Base-by-base conservation (phyloP, 495 filamentous ascomycete genomes). In the Penicillium simplicissimum region DNA sequence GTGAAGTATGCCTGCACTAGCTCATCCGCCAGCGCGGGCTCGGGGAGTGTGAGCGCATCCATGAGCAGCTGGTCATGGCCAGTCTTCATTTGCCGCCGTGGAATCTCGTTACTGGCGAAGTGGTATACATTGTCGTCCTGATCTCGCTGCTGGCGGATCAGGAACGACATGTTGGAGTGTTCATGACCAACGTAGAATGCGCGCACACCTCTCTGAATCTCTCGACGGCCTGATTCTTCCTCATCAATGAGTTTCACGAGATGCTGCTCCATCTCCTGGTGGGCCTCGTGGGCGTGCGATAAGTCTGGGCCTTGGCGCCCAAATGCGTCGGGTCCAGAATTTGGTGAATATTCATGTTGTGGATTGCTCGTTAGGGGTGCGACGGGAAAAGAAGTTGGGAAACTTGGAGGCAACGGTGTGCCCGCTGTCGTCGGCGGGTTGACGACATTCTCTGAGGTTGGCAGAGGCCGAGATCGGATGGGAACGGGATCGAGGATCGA, bases 101-200 rank as follows among this genome's bases (percentile, higher is more conserved):
- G 77, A 23, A 81, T 80, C 52, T 80, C 79, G 57, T 81, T 79
- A 52, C 76, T 79, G 11, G 79, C 76, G 54, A 81, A 79, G 62
- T 81, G 79, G 48, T 79, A 79, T 34, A 79, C 77, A 63, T 77
- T 72, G 49, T 80, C 77, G 59, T 78, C 79, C 49, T 72, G 73
- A 25, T 79, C 72, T 35, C 79, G 76, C 57, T 80, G 76, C 60
- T 81, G 79, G 55, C 77, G 76, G 45, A 83, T 79, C 60, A 83
- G 64, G 52, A 79, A 81, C n/a, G 79, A 80, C 74, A 83, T 78
- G 52, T 83, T 83, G 4, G 80, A 83, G 35, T 76, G 74, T 58
- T 79, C 76, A 65, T 79, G 80, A 13, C 80, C 80, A 10, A 83
- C 76, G 51, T 81, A 83, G 35, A 81, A 79, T 15, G 77, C 79